Evolutionary conservation across 768 basidiomycete genomes (phyloP), one percentile per base, ranked within the genome.

Genomic region (Boletus rufocinnamomeus): DNA sequence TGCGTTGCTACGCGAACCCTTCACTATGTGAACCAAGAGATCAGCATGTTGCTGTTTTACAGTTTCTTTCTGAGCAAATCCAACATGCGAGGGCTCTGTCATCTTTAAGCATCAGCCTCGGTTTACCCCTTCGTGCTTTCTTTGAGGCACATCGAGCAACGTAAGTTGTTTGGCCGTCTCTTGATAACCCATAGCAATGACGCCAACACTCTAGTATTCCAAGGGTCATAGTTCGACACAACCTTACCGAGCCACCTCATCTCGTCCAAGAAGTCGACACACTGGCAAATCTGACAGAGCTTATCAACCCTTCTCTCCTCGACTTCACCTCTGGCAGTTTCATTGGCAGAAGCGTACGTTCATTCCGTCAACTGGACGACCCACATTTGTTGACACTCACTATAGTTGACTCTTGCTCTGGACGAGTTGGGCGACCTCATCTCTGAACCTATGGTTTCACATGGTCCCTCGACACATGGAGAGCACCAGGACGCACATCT

Each of bases 31-130:
- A 56, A 53, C 54, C 65, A 13, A 48, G 41, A 6, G 60, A 62
- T 25, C 64, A 69, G 9, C 63, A 70, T 21, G 47, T 40, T 3
- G 66, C 62, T 14, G 55, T 67, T 37, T 37, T 67, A n/a, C 59
- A 61, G 28, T 74, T 74, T 28, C 51, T 73, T 41, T 64, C 60
- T 1, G 71, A 69, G 19, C 72, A 74, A 47, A 64, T 69, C 14
- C 59, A 62, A 17, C 69, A 74, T 11, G 66, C 72, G 16, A 73
- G 58, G n/a, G 58, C 57, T 32, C 28, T 72, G 27, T 66, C 70
- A 5, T 65, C 65, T 1, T 44, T 71, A 23, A 69, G 62, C 30
- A 47, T 50, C 17, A 41, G 60, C 14, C 57, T 74, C 21, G 64
- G 63, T 35, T 45, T 57, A 38, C 64, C 62, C 8, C 58, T 72